A percentile compares a stretch with the other conserved stretches of the same genome.
Conservation (phyloP, 345 rosid genomes). For the Eucalyptus sp. region DNA sequence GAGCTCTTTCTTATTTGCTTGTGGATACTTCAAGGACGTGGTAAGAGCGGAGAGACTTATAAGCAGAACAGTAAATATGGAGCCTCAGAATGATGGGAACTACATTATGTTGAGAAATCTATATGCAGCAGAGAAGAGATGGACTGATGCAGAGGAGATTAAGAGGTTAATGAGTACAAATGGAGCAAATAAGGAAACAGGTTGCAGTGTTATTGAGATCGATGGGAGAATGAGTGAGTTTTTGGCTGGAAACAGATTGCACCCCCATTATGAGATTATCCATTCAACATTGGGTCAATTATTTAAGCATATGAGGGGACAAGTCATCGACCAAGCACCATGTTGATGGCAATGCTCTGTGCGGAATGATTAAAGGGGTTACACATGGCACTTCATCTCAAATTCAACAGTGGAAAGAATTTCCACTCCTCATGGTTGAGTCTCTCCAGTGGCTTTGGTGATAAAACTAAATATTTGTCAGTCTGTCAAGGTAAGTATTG, state of each 20-base stretch:
- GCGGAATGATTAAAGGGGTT: not conserved
- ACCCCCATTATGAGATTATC: constrained; percentile 19
- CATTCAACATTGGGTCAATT: constrained; percentile 20
- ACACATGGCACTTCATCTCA: not conserved
- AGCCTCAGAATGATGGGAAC: constrained; percentile 53
- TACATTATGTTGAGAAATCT: constrained; percentile 53
- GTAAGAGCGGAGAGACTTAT: constrained; percentile 37
- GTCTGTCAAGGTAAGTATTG: not conserved
- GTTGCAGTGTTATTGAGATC: constrained; percentile 61
- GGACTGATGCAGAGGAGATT: constrained; percentile 48
- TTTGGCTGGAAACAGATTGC: constrained; percentile 44
- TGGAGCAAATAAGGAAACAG: constrained; percentile 52
- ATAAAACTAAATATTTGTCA: not conserved
- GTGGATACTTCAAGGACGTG: constrained; percentile 42
- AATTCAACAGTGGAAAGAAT: not conserved
- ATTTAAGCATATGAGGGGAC: constrained; percentile 28
- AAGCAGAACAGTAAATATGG: constrained; percentile 19
- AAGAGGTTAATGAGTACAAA: constrained; percentile 49
- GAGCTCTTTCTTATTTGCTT: constrained; percentile 63
- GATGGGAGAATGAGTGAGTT: constrained; percentile 42
- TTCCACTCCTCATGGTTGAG: not conserved
- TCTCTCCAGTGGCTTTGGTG: not conserved
- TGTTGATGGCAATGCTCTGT: not conserved
- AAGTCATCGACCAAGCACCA: not conserved
- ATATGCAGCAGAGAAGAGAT: constrained; percentile 49